These are phyloP conservation scores for Saturnispora hagleri DNA, from an alignment of 805 yeast genomes.

Conservation along the genomic window DNA sequence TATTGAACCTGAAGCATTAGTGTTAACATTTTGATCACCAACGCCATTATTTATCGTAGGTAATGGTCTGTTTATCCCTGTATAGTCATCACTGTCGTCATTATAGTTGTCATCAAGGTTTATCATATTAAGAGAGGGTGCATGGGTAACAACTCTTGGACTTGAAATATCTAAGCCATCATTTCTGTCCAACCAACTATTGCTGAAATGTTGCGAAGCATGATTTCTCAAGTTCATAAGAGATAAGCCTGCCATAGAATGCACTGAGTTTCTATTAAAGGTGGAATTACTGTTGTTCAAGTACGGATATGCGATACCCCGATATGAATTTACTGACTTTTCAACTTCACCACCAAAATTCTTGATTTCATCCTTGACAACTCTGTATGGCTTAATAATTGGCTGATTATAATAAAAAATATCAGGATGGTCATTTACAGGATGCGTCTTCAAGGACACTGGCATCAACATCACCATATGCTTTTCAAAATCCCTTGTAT, in stretches of 20 bases:
- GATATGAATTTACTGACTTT: constrained; percentile 2
- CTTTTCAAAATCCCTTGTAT: constrained; percentile 60
- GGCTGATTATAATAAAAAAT: constrained; percentile 19
- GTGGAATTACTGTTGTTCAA: neutral
- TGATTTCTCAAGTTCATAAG: neutral
- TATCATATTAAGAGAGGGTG: neutral
- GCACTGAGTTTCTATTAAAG: neutral
- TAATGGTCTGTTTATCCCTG: neutral
- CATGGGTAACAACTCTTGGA: neutral
- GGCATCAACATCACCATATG: constrained; percentile 74
- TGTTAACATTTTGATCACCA: neutral
- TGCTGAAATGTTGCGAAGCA: neutral
- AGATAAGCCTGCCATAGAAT: neutral
- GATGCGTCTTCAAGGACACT: constrained; percentile 13
- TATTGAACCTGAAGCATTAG: neutral
- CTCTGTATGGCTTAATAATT: constrained; percentile 24
- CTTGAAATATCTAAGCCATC: neutral
- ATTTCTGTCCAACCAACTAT: neutral
- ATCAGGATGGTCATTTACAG: neutral
- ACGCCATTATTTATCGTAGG: neutral
- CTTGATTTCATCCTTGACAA: constrained; percentile 15
- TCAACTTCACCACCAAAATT: constrained; percentile 13
- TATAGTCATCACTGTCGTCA: neutral
- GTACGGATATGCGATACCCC: constrained; percentile 1
- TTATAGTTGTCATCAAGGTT: neutral